Evolutionary conservation across 2,329 filamentous ascomycete species (phyloP).

Genomic region (Zasmidium cellare): DNA sequence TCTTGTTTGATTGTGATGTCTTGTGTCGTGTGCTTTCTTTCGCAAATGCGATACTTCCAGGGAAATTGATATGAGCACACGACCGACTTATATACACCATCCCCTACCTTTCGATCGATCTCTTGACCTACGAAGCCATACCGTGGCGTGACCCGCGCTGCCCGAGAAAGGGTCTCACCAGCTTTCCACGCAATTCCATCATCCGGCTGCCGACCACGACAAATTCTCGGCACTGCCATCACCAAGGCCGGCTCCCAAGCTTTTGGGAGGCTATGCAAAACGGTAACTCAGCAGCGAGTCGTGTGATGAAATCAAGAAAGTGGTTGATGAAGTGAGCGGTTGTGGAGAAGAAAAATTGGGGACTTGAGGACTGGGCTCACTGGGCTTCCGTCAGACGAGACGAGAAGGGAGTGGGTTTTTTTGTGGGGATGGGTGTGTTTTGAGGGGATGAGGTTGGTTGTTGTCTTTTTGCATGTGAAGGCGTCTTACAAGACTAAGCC

Average conservation of each 20-base stretch:
- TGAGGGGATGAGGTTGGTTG: background rate
- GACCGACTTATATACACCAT: background rate
- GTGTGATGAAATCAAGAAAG: too few relatives aligned
- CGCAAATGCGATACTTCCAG: background rate
- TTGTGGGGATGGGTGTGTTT: background rate
- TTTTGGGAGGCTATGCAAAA: background rate
- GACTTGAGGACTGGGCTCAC: background rate
- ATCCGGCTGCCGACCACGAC: background rate
- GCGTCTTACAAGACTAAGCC: background rate
- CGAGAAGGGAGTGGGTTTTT: background rate
- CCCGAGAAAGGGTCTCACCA: background rate
- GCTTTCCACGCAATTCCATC: background rate
- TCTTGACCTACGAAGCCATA: background rate
- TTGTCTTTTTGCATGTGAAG: background rate
- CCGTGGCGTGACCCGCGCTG: background rate
- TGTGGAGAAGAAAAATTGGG: background rate
- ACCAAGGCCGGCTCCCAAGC: background rate
- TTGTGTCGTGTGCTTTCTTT: background rate
- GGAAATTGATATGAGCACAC: background rate
- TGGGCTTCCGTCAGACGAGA: background rate
- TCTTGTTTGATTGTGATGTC: background rate
- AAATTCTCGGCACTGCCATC: background rate
- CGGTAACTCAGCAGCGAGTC: background rate
- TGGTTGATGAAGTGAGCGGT: too few relatives aligned
- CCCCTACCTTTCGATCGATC: background rate